phyloP scores from a whole-genome alignment of 805 yeast species.

The Huiozyma sinensis region DNA sequence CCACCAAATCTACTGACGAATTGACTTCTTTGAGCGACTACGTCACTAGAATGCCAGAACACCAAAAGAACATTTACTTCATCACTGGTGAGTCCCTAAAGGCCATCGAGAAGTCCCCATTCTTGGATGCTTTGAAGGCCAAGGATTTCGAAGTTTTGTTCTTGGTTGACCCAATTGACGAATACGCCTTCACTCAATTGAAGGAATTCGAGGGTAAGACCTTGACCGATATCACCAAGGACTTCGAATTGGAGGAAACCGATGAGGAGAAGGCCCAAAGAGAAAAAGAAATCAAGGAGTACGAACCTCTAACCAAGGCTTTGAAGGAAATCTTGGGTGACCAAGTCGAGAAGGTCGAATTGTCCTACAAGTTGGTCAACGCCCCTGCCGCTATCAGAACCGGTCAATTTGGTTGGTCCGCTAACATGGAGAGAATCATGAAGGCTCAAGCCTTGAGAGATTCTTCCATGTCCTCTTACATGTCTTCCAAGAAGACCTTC shows the following conservation, averaged over 20 bases:
- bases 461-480: slow-evolving; percentile 96
- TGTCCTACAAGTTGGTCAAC: slow-evolving; percentile 92
- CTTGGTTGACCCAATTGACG: slow-evolving; percentile 98
- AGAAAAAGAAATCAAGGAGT: slow-evolving; percentile 87
- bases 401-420: slow-evolving; percentile 99
- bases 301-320: slow-evolving; percentile 87
- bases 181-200: slow-evolving; percentile 97
- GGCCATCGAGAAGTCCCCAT: slow-evolving; percentile 98
- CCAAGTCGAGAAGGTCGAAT: slow-evolving; percentile 98
- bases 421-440: slow-evolving; percentile 99
- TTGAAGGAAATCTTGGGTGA: slow-evolving; percentile 96
- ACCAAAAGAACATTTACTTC: slow-evolving; percentile 98
- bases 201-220: slow-evolving; percentile 99
- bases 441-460: slow-evolving; percentile 99
- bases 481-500: slow-evolving; percentile 98
- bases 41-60: slow-evolving; percentile 99
- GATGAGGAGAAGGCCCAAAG: slow-evolving; percentile 94
- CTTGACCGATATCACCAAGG: slow-evolving; percentile 97
- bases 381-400: slow-evolving; percentile 99
- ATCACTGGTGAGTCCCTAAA: slow-evolving; percentile 98
- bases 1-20: slow-evolving; percentile 93
- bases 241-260: slow-evolving; percentile 95
- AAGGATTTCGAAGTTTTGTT: slow-evolving; percentile 96
- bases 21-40: slow-evolving; percentile 90
- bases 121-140: slow-evolving; percentile 96